Conservation (phyloP, 163 green algal genomes). For the Scenedesmus sp. region DNA sequence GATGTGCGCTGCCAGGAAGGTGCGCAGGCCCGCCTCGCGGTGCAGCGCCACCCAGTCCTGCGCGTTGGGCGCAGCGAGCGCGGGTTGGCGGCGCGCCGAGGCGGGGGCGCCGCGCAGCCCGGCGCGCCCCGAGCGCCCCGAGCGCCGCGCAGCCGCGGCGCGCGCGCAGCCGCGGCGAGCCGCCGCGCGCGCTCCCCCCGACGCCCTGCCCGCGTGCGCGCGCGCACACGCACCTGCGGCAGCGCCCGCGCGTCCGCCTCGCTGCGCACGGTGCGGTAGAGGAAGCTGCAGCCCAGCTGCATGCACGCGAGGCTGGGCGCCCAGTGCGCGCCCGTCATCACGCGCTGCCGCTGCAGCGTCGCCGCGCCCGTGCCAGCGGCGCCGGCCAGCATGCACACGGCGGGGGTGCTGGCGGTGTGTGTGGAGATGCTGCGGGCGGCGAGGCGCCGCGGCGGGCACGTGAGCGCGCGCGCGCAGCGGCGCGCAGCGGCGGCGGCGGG, state of each 20-base stretch:
- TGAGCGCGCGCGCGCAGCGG: too few species aligned
- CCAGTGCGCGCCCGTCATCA: constrained; percentile 23
- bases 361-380: background rate
- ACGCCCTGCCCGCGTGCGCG: too few species aligned
- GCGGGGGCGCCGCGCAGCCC: too few species aligned
- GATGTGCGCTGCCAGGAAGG: constrained; percentile 35
- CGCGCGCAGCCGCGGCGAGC: too few species aligned
- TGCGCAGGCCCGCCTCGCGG: background rate
- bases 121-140: too few species aligned
- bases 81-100: too few species aligned
- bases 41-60: constrained; percentile 36
- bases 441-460: too few species aligned
- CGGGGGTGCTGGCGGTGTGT: too few species aligned
- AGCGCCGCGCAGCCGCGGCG: too few species aligned
- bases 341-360: constrained; percentile 21
- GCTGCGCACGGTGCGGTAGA: constrained; percentile 2
- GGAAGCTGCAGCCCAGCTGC: background rate
- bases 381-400: constrained; percentile 22
- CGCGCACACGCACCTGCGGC: constrained; percentile 14
- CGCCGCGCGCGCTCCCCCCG: too few species aligned
- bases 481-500: too few species aligned
- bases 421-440: constrained; percentile 13
- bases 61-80: too few species aligned
- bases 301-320: constrained; percentile 16
- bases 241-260: constrained; percentile 8